A percentile compares a stretch with the other conserved stretches of the same genome.
phyloP scores from a whole-genome alignment of 1,284 basidiomycete genomes.

The Leucoagaricus sp. region DNA sequence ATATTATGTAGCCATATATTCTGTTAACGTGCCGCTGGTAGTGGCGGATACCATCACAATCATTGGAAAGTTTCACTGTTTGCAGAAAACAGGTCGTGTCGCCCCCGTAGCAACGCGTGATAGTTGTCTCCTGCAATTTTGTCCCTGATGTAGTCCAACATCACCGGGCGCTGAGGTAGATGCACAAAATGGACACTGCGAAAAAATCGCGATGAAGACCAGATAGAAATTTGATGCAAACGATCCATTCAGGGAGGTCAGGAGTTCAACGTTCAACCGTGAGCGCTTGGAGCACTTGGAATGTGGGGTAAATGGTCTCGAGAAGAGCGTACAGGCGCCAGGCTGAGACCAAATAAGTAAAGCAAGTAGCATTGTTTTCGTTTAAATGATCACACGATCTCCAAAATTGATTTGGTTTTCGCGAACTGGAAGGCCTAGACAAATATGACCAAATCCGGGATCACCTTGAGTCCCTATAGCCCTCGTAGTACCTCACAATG shows the following conservation, averaged over 20 bases:
- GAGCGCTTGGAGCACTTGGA: background rate
- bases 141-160: no score
- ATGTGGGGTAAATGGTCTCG: background rate
- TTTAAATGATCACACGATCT: background rate
- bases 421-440: background rate
- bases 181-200: slow-evolving; percentile 17
- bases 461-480: slow-evolving; percentile 18
- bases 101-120: no score
- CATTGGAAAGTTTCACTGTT: no score
- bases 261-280: background rate
- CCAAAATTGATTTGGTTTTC: background rate
- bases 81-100: no score
- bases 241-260: slow-evolving; percentile 18
- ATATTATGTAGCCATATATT: no score
- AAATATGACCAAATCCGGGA: slow-evolving; percentile 19
- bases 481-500: slow-evolving; percentile 45
- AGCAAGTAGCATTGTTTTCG: no score
- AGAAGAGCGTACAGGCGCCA: background rate
- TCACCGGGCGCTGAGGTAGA: background rate
- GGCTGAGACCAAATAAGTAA: background rate
- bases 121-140: no score
- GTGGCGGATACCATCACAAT: no score
- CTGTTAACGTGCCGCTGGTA: no score
- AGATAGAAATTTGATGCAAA: slow-evolving; percentile 13
- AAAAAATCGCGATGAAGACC: slow-evolving; percentile 33